Evolutionary conservation across 495 filamentous ascomycete species (phyloP).

Genomic region (Aspergillus carlsbadensis): DNA sequence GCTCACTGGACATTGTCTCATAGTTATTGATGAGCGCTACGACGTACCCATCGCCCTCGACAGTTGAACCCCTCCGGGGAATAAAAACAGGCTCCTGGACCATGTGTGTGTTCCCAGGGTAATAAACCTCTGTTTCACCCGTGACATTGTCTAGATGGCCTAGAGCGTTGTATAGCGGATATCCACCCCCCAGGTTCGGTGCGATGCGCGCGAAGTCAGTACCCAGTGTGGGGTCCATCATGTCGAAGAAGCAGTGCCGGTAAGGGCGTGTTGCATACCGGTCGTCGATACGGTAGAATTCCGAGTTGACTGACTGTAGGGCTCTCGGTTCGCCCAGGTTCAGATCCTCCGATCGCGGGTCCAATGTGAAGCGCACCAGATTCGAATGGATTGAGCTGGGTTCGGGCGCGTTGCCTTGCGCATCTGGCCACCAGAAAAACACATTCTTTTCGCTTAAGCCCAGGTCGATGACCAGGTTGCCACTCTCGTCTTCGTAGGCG

Average conservation of each 20-base stretch:
- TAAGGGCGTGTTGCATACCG: slow-evolving; percentile 51
- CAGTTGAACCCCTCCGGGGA: slow-evolving; percentile 35
- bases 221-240: slow-evolving; percentile 41
- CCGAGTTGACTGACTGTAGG: slow-evolving; percentile 46
- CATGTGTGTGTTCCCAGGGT: slow-evolving; percentile 43
- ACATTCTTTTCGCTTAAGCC: slow-evolving; percentile 57
- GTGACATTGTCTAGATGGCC: slow-evolving; percentile 42
- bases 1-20: slow-evolving; percentile 47
- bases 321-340: slow-evolving; percentile 27
- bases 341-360: slow-evolving; percentile 12
- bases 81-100: slow-evolving; percentile 62
- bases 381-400: slow-evolving; percentile 26
- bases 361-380: slow-evolving; percentile 23
- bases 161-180: slow-evolving; percentile 41
- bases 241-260: slow-evolving; percentile 53
- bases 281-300: slow-evolving; percentile 62
- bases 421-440: slow-evolving; percentile 57
- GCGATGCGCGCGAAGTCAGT: slow-evolving; percentile 40
- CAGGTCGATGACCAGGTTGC: slow-evolving; percentile 51
- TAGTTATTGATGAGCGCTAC: slow-evolving; percentile 55
- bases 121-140: slow-evolving; percentile 36
- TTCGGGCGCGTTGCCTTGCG: slow-evolving; percentile 23
- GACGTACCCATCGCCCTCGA: slow-evolving; percentile 57
- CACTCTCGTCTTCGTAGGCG: slow-evolving; percentile 49
- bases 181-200: slow-evolving; percentile 24